These are phyloP conservation scores for Nevesoporus exiguus DNA, from an alignment of 768 basidiomycete genomes.

Conservation along the genomic window DNA sequence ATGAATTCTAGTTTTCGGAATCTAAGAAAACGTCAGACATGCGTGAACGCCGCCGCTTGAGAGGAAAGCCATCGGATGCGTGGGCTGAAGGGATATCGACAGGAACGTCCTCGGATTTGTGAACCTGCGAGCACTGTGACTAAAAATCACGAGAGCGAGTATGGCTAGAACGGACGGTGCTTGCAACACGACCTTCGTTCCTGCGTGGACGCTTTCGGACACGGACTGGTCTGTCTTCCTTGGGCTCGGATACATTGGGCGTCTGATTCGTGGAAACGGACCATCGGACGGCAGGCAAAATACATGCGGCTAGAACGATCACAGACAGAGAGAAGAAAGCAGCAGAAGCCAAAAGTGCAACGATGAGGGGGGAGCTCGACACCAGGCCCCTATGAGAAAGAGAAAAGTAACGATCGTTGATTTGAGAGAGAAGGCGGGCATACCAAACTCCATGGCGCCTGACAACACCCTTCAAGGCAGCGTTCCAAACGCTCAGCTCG, in stretches of 20 bases:
- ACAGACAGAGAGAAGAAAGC: constrained; percentile 48
- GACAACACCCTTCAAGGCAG: constrained; percentile 58
- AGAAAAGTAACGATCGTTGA: neutral
- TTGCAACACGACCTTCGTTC: constrained; percentile 19
- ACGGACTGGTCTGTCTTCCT: constrained; percentile 22
- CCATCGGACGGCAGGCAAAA: constrained; percentile 46
- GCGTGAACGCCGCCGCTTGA: constrained; percentile 48
- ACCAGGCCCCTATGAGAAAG: constrained; percentile 53
- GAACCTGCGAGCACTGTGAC: constrained; percentile 19
- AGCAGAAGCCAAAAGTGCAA: constrained; percentile 44
- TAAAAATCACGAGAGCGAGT: neutral
- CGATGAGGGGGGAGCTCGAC: constrained; percentile 62
- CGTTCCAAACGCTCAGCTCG: constrained; percentile 65
- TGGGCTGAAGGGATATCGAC: constrained; percentile 32
- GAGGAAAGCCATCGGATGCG: constrained; percentile 27
- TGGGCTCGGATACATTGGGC: constrained; percentile 6
- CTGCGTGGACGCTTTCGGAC: constrained; percentile 30
- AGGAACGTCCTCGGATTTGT: constrained; percentile 27
- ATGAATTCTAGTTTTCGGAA: constrained; percentile 24
- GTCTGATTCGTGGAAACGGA: constrained; percentile 17
- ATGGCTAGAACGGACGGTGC: constrained; percentile 20
- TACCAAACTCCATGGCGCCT: constrained; percentile 71
- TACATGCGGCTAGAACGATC: constrained; percentile 45
- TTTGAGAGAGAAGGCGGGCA: constrained; percentile 15
- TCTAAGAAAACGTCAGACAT: constrained; percentile 30